Evolutionary conservation across 1,284 basidiomycete genomes (phyloP).

Genomic region (Taiwanofungus camphoratus): DNA sequence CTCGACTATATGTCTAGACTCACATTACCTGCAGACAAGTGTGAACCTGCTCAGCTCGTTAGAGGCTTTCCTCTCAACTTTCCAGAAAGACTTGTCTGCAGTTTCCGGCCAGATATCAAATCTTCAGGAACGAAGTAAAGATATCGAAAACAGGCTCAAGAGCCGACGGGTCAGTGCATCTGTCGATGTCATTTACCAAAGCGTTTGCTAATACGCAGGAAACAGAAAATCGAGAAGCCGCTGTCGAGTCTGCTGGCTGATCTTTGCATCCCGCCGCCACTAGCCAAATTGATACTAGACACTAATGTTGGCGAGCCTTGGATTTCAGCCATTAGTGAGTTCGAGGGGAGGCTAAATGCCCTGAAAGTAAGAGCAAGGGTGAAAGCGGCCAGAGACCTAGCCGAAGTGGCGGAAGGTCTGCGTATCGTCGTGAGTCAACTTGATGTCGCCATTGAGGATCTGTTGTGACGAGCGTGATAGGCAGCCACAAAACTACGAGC

Average conservation of each 20-base stretch:
- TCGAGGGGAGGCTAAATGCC: slow-evolving; percentile 72
- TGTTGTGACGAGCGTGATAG: slow-evolving; percentile 43
- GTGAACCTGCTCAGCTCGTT: slow-evolving; percentile 77
- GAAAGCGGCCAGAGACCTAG: slow-evolving; percentile 79
- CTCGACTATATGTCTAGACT: not conserved
- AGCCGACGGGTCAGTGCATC: slow-evolving; percentile 62
- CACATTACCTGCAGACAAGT: slow-evolving; percentile 50
- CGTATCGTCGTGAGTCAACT: slow-evolving; percentile 65
- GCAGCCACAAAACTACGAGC: slow-evolving; percentile 84
- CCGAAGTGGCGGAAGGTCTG: slow-evolving; percentile 80
- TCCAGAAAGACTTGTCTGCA: slow-evolving; percentile 88
- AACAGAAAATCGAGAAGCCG: slow-evolving; percentile 82
- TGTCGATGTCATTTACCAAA: not conserved
- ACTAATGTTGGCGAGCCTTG: slow-evolving; percentile 79
- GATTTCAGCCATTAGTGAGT: slow-evolving; percentile 73
- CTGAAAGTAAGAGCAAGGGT: slow-evolving; percentile 71
- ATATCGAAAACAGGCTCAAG: slow-evolving; percentile 83
- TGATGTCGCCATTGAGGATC: not conserved
- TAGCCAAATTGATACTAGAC: slow-evolving; percentile 81
- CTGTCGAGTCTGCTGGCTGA: slow-evolving; percentile 77
- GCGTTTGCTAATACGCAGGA: not conserved
- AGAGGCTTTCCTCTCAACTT: slow-evolving; percentile 88
- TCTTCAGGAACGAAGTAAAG: slow-evolving; percentile 83
- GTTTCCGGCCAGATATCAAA: slow-evolving; percentile 96
- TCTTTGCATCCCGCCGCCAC: slow-evolving; percentile 76